Base-by-base conservation (phyloP, 2,329 filamentous ascomycete species). In the Plectosphaerella cucumerina region DNA sequence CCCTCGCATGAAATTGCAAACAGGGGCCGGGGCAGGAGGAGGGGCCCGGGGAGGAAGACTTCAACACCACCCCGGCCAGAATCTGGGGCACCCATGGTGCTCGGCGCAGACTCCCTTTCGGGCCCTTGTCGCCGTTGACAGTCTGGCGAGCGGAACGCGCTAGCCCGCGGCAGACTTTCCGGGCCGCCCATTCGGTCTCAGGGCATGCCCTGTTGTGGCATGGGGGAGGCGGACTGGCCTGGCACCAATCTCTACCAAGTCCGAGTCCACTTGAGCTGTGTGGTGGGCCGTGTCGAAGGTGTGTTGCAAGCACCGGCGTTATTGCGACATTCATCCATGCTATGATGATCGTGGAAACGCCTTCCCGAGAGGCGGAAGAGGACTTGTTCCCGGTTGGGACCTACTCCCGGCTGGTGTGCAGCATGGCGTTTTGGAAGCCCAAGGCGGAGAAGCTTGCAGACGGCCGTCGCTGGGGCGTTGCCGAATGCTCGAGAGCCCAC, bases 21-120 rank as follows among this genome's bases (percentile, higher is more conserved):
- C 39, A 42, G 39, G 39, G 39, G 34, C n/a, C n/a, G n/a, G n/a
- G n/a, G n/a, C n/a, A n/a, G n/a, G n/a, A n/a, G 9, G 39, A 10
- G 12, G 26, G 26, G 26, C 26, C 26, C 8, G 26, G 26, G 26
- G 26, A 11, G 12, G 26, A 11, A 31, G 26, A 31, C 8, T 8
- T 31, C 8, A 11, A 31, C 26, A 31, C 26, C 39, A 42, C 44
- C 50, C 35, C 43, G 48, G 47, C 48, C 53, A 48, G 47, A 57
- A 57, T 57, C 55, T 53, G 55, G 55, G 55, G 55, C 55, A 57
- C 22, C 20, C 20, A 35, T 48, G 44, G 26, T 35, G 35, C 20
- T 44, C 55, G 55, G 55, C 47, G 26, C 46, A 48, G 26, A 50
- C 42, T 44, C 55, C 51, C 26, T 35, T 52, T 55, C 50, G 35